phyloP scores from a whole-genome alignment of 208 protist species.

The Leishmania tropica region DNA sequence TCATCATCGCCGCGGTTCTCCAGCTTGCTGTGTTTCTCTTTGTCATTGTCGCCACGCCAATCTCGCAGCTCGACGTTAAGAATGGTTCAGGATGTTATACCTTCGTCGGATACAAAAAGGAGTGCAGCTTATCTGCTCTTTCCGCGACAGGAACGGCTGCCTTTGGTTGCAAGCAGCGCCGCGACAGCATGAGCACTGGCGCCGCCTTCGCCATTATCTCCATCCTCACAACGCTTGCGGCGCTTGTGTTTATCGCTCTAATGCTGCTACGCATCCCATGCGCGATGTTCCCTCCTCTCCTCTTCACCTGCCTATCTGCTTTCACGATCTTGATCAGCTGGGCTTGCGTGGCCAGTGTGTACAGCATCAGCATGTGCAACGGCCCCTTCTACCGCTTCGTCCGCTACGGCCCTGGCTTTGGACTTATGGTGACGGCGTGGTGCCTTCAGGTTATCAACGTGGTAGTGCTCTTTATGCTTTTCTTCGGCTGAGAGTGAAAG shows the following conservation, averaged over 20 bases:
- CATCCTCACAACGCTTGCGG: slow-evolving; percentile 23
- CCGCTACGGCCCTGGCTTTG: slow-evolving; percentile 23
- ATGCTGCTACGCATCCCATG: slow-evolving; percentile 16
- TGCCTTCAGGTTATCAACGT: slow-evolving; percentile 19
- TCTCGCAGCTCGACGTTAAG: neutral
- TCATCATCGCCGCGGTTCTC: neutral
- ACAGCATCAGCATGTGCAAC: neutral
- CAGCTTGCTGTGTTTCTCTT: neutral
- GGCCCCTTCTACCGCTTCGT: neutral
- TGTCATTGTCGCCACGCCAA: neutral
- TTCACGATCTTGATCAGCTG: slow-evolving; percentile 10
- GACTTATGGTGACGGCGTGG: slow-evolving; percentile 28
- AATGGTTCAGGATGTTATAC: neutral
- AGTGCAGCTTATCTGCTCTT: neutral
- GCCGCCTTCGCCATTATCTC: slow-evolving; percentile 36
- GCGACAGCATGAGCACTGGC: slow-evolving; percentile 27
- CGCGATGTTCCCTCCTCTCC: slow-evolving; percentile 12
- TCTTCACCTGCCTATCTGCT: slow-evolving; percentile 8
- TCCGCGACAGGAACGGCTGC: neutral
- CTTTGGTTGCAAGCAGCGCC: slow-evolving; percentile 14
- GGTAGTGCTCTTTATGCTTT: slow-evolving; percentile 3
- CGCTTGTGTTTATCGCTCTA: slow-evolving; percentile 17
- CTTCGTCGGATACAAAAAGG: neutral
- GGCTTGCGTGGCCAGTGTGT: slow-evolving; percentile 14
- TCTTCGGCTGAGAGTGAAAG: neutral